Conservation (phyloP, 2,329 filamentous ascomycete species). For the Penicillium sp. region DNA sequence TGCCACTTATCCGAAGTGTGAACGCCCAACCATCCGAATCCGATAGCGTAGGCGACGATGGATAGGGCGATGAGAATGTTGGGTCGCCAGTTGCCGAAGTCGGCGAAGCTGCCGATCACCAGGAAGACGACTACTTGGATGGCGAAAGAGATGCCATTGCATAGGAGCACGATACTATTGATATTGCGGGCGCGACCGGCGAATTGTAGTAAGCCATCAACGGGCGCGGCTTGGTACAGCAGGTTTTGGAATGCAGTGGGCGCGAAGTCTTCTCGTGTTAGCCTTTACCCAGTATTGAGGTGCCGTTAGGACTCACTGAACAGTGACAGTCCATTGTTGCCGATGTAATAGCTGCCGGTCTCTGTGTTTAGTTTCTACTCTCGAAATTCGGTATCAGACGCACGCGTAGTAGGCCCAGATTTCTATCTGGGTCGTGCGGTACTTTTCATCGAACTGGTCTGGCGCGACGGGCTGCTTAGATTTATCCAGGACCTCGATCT, state of each 20-base stretch:
- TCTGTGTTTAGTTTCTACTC: slow-evolving; percentile 22
- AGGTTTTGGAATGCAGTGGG: slow-evolving; percentile 66
- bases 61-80: slow-evolving; percentile 63
- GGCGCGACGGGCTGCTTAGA: slow-evolving; percentile 48
- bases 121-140: slow-evolving; percentile 58
- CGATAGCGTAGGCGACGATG: slow-evolving; percentile 60
- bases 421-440: slow-evolving; percentile 53
- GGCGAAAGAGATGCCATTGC: slow-evolving; percentile 67
- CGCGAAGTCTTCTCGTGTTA: slow-evolving; percentile 50
- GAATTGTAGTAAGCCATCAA: slow-evolving; percentile 54
- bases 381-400: slow-evolving; percentile 19
- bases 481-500: slow-evolving; percentile 8
- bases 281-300: too few species aligned
- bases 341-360: slow-evolving; percentile 58
- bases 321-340: slow-evolving; percentile 61
- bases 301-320: slow-evolving; percentile 48
- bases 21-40: slow-evolving; percentile 67
- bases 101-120: slow-evolving; percentile 50
- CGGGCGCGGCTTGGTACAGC: slow-evolving; percentile 59
- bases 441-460: slow-evolving; percentile 55
- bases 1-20: slow-evolving; percentile 61
- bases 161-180: slow-evolving; percentile 63
- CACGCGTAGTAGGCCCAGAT: slow-evolving; percentile 58
- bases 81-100: slow-evolving; percentile 65
- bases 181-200: slow-evolving; percentile 58